Conservation (phyloP, 352 stramenopile species). For the Globisporangium echinulatum region DNA sequence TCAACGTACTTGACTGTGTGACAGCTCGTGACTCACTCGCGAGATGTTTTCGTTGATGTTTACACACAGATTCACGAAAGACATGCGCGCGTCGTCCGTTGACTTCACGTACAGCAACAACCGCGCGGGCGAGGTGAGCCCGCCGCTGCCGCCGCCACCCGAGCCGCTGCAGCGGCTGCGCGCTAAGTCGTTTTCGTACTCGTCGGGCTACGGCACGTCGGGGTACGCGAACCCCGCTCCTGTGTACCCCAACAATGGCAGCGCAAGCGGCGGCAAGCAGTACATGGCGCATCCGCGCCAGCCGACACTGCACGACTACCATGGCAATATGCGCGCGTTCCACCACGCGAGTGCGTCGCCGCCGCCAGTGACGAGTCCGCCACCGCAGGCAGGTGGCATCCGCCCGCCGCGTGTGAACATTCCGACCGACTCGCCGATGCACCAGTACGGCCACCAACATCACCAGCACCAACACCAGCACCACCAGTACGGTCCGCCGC, state of each 20-base stretch:
- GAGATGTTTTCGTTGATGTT: too few species aligned
- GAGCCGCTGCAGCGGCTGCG: conserved; percentile 65
- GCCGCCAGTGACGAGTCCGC: conserved; percentile 30
- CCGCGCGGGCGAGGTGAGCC: conserved; percentile 41
- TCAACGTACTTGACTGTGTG: not conserved
- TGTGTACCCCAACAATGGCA: conserved; percentile 14
- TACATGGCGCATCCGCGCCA: conserved; percentile 42
- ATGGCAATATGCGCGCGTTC: conserved; percentile 49
- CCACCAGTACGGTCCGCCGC: conserved; percentile 24
- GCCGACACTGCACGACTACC: conserved; percentile 42
- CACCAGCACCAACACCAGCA: conserved; percentile 2
- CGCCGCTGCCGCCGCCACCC: conserved; percentile 55
- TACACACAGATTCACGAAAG: conserved; percentile 36
- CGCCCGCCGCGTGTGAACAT: conserved; percentile 68
- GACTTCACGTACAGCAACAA: conserved; percentile 55
- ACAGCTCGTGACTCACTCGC: not conserved
- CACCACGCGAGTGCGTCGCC: conserved; percentile 23
- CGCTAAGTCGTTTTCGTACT: conserved; percentile 75
- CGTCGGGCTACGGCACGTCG: conserved; percentile 40
- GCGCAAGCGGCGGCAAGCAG: conserved; percentile 37
- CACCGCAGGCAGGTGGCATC: conserved; percentile 20
- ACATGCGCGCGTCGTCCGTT: conserved; percentile 65
- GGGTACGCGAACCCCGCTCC: conserved; percentile 20
- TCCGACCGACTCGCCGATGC: conserved; percentile 56
- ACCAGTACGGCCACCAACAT: conserved; percentile 32